Conservation (phyloP, 805 yeast genomes). For the Saccharomyces mikatae region DNA sequence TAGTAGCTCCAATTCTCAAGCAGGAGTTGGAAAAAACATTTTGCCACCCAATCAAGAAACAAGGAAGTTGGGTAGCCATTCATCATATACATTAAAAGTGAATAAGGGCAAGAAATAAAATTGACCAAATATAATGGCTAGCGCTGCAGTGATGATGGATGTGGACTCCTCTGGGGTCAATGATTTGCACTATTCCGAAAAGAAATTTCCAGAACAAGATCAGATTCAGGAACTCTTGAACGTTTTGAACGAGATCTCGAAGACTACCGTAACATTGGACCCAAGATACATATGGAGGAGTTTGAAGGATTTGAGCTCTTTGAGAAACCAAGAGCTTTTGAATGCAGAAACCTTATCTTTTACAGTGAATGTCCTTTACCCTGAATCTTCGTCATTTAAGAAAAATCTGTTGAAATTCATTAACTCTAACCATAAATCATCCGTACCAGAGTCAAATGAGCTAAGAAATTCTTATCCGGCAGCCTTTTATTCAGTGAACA, state of each 20-base stretch:
- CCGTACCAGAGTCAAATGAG: conserved; percentile 31
- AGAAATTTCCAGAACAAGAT: conserved; percentile 22
- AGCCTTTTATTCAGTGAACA: conserved; percentile 24
- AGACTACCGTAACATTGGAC: conserved; percentile 67
- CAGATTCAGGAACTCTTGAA: conserved; percentile 28
- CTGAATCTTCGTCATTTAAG: conserved; percentile 39
- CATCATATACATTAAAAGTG: neutral
- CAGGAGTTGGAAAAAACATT: neutral
- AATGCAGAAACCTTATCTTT: conserved; percentile 45
- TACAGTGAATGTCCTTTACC: conserved; percentile 50
- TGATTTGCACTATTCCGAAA: conserved; percentile 23
- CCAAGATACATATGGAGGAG: conserved; percentile 82
- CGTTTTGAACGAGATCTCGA: conserved; percentile 33
- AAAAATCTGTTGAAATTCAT: conserved; percentile 35
- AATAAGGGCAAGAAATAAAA: neutral
- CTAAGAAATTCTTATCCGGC: conserved; percentile 28
- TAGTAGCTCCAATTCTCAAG: neutral
- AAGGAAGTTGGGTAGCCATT: neutral
- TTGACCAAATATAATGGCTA: conserved; percentile 1
- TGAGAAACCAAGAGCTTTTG: conserved; percentile 50
- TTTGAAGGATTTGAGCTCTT: conserved; percentile 68
- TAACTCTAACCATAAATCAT: conserved; percentile 30
- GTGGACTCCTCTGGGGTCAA: conserved; percentile 15
- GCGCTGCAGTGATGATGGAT: conserved; percentile 21
- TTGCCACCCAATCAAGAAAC: conserved; percentile 10